phyloP scores from a whole-genome alignment of 805 yeast species.

The Cyberlindnera mississippiensis region DNA sequence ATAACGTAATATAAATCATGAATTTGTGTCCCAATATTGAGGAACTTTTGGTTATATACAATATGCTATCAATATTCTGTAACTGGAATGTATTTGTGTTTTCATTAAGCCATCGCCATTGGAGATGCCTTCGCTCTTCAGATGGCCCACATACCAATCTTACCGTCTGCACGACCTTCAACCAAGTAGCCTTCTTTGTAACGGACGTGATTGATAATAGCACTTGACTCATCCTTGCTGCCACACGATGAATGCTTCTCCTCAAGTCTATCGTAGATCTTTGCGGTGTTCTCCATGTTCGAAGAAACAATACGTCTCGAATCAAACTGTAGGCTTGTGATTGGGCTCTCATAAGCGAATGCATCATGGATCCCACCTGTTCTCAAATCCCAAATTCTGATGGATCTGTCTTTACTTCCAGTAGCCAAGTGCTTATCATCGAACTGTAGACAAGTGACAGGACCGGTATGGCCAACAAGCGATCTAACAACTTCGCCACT shows the following conservation, averaged over 20 bases:
- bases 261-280: slow-evolving; percentile 54
- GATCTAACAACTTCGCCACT: slow-evolving; percentile 61
- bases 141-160: slow-evolving; percentile 61
- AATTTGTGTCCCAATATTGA: background rate
- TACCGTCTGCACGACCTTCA: slow-evolving; percentile 61
- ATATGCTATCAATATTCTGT: too few species aligned
- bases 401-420: slow-evolving; percentile 58
- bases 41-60: background rate
- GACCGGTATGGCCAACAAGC: slow-evolving; percentile 63
- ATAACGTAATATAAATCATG: too few species aligned
- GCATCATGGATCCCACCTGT: slow-evolving; percentile 60
- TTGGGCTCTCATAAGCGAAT: slow-evolving; percentile 55
- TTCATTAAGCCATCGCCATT: too few species aligned
- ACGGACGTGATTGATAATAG: slow-evolving; percentile 39
- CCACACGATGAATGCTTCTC: slow-evolving; percentile 54
- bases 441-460: slow-evolving; percentile 64
- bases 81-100: too few species aligned
- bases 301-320: slow-evolving; percentile 50
- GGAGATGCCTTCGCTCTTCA: too few species aligned
- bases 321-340: slow-evolving; percentile 58
- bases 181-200: slow-evolving; percentile 63
- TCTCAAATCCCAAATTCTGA: slow-evolving; percentile 71
- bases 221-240: slow-evolving; percentile 29
- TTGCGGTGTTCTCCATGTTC: slow-evolving; percentile 45
- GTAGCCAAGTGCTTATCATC: slow-evolving; percentile 62